phyloP scores from a whole-genome alignment of 768 basidiomycete species.

The Solioccasus polychromus region DNA sequence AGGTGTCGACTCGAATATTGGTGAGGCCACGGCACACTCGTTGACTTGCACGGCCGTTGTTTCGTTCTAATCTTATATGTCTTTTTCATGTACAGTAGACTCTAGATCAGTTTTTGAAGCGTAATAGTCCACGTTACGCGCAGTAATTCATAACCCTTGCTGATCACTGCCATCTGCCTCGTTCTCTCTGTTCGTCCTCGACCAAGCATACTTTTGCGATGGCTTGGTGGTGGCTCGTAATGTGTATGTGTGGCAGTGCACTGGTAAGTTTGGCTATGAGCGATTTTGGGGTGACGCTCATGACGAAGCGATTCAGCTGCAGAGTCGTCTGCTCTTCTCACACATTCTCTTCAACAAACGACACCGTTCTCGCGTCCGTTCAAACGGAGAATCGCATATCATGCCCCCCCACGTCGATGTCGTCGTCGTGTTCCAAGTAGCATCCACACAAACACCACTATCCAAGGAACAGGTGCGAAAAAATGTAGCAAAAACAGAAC shows the following conservation, averaged over 20 bases:
- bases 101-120: neutral
- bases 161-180: no score
- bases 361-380: neutral
- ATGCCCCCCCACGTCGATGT: conserved; percentile 67
- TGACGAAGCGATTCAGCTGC: neutral
- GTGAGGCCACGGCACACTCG: no score
- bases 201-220: no score
- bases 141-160: no score
- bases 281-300: neutral
- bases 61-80: no score
- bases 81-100: conserved; percentile 5
- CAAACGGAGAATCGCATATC: neutral
- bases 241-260: conserved; percentile 7
- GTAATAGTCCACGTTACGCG: neutral
- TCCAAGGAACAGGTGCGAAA: conserved; percentile 63
- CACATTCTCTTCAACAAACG: conserved; percentile 3
- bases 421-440: conserved; percentile 66
- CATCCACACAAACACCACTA: conserved; percentile 34
- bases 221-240: no score
- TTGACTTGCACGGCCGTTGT: no score
- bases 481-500: conserved; percentile 60
- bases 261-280: no score
- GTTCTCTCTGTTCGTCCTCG: no score
- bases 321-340: conserved; percentile 1
- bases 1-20: conserved; percentile 4